Evolutionary conservation across 139 green algal genomes (phyloP), one percentile per base, ranked within the genome.

Genomic region (Asterochloris erici): DNA sequence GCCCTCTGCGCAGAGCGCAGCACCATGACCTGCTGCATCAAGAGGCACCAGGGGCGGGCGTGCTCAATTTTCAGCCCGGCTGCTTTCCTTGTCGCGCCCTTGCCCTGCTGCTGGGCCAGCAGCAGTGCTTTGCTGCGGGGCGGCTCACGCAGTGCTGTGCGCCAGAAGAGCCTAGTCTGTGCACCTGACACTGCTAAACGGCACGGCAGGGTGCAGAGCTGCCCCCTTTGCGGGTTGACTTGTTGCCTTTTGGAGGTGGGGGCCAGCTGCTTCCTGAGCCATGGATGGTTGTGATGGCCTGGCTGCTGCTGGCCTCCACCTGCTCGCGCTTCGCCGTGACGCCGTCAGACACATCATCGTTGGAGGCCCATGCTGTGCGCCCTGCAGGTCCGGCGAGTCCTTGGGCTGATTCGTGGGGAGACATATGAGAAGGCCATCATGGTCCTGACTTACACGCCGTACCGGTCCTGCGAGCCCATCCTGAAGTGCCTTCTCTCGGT

Each of bases 371-470:
- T 21, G 66, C 21, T 71, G 66, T 21, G 17, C 66, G 17, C 66
- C 69, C 0, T 70, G 78, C 83, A 98, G 94, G 88, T 98, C 14
- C 91, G 96, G 68, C 92, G 96, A 78, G 91, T 99, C 28, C 86
- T 99, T 75, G 95, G 98, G 88, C 86, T 91, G 54, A 97, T 99
- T 83, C 92, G 96, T 24, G 96, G 96, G 19, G 85, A 91, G 61
- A 91, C 86, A 63, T 99, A 98, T 83, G 96, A 98, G 90, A 94
- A 98, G 79, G 94, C 94, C 9, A 89, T 99, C 68, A 93, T 97
- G 84, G 92, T 98, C 24, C 89, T 98, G 83, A 94, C 98, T 86
- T 98, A 97, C 88, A 94, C 98, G 90, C 96, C 96, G 11, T 98
- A 98, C 90, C 84, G 86, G 76, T 91, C 94, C 10, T 94, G 92